These are phyloP conservation scores for Malassezia globosa DNA, from an alignment of 1,284 basidiomycete species.

Conservation along the genomic window DNA sequence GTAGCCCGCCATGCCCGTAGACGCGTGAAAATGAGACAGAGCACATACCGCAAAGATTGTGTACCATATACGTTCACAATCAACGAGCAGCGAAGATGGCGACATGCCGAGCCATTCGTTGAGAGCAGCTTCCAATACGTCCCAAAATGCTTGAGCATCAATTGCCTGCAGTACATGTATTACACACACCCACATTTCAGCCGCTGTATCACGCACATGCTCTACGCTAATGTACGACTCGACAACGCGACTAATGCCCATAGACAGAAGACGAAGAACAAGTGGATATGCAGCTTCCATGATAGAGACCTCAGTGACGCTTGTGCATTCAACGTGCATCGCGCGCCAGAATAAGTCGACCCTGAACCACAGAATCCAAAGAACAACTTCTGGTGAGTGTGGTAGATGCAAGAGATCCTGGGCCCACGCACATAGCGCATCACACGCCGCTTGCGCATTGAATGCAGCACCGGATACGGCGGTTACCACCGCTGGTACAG, in stretches of 20 bases:
- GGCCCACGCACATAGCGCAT: neutral
- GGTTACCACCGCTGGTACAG: no score
- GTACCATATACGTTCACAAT: constrained; percentile 56
- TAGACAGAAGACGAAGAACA: constrained; percentile 27
- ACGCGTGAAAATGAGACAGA: constrained; percentile 63
- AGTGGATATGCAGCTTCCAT: constrained; percentile 18
- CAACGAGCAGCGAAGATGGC: constrained; percentile 50
- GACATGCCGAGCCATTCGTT: constrained; percentile 36
- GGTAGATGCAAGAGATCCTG: constrained; percentile 1
- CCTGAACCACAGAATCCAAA: constrained; percentile 29
- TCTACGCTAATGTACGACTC: neutral
- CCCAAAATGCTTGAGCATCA: constrained; percentile 25
- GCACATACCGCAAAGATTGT: constrained; percentile 61
- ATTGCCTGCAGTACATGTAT: constrained; percentile 52
- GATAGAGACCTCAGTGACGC: neutral
- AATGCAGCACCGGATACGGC: neutral
- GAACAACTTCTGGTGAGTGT: neutral
- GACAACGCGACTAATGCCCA: constrained; percentile 28
- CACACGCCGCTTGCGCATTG: neutral
- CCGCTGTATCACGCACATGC: constrained; percentile 48
- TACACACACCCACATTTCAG: constrained; percentile 66
- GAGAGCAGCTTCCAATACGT: constrained; percentile 25
- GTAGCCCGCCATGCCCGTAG: constrained; percentile 54
- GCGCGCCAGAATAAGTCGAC: constrained; percentile 30
- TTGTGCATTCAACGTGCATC: neutral